phyloP scores from a whole-genome alignment of 1,284 basidiomycete species.

The Boletus smithii region DNA sequence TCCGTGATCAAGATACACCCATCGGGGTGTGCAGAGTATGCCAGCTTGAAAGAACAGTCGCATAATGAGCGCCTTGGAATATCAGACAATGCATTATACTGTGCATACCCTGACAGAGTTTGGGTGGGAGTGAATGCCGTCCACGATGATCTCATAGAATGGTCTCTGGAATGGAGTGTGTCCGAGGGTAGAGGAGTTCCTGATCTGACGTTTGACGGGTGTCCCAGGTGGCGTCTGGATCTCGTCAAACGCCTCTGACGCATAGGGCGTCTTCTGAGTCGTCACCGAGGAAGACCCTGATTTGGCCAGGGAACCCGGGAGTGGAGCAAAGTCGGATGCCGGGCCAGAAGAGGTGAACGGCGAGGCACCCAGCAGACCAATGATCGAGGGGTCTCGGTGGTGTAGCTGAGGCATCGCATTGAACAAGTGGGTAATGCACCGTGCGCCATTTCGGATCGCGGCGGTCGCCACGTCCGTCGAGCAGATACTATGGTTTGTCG shows the following conservation, averaged over 20 bases:
- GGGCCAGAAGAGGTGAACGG: constrained; percentile 50
- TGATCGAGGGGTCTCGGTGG: constrained; percentile 82
- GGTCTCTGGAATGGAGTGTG: constrained; percentile 59
- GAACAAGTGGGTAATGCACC: constrained; percentile 88
- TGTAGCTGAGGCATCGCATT: constrained; percentile 90
- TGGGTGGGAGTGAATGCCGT: constrained; percentile 88
- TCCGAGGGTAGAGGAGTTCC: constrained; percentile 33
- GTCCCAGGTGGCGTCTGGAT: constrained; percentile 58
- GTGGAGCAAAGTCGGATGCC: constrained; percentile 27
- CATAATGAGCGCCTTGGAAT: not conserved
- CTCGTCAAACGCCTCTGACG: constrained; percentile 65
- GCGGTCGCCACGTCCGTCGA: constrained; percentile 63
- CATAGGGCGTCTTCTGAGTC: constrained; percentile 19
- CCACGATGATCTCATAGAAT: constrained; percentile 87
- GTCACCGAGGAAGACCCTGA: constrained; percentile 4
- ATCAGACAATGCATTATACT: constrained; percentile 9
- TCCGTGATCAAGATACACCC: constrained; percentile 89
- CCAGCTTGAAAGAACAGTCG: constrained; percentile 51
- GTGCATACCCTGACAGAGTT: constrained; percentile 77
- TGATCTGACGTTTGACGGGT: constrained; percentile 35
- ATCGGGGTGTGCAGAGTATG: constrained; percentile 77
- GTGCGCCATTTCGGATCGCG: constrained; percentile 68
- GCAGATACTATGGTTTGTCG: constrained; percentile 45
- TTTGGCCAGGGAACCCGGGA: constrained; percentile 20
- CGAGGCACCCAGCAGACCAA: constrained; percentile 81